Evolutionary conservation across 1,139 yeast genomes (phyloP).

Genomic region (Candida neerlandica): DNA sequence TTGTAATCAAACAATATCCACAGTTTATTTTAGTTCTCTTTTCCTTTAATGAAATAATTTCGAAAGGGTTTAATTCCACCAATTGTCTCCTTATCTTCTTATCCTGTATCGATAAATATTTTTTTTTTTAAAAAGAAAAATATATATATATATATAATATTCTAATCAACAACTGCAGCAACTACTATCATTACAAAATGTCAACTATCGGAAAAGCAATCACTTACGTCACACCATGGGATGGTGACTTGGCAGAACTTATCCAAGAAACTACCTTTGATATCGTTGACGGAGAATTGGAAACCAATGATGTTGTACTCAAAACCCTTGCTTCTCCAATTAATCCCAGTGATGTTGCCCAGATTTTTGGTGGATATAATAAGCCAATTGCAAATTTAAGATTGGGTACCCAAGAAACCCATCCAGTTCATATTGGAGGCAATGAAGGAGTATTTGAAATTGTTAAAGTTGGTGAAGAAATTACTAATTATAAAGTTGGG

Average conservation of each 20-base stretch:
- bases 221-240: conserved; percentile 22
- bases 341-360: conserved; percentile 91
- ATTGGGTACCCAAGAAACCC: conserved; percentile 44
- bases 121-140: too few species aligned
- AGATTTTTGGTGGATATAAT: conserved; percentile 91
- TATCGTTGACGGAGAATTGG: conserved; percentile 38
- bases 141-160: too few species aligned
- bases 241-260: conserved; percentile 19
- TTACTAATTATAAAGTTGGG: conserved; percentile 24
- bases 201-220: conserved; percentile 25
- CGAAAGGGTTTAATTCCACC: background rate
- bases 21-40: background rate
- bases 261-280: conserved; percentile 23
- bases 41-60: too few species aligned
- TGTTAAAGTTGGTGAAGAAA: conserved; percentile 25
- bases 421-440: conserved; percentile 79
- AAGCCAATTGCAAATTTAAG: conserved; percentile 57
- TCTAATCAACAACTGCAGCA: background rate
- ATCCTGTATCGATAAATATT: too few species aligned
- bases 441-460: conserved; percentile 44
- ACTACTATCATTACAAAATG: conserved; percentile 7
- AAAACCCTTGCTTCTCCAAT: conserved; percentile 78
- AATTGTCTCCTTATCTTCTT: too few species aligned
- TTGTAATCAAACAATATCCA: background rate
- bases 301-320: conserved; percentile 48